Base-by-base conservation (phyloP, 306 rosid genomes). In the Vigna angularis region DNA sequence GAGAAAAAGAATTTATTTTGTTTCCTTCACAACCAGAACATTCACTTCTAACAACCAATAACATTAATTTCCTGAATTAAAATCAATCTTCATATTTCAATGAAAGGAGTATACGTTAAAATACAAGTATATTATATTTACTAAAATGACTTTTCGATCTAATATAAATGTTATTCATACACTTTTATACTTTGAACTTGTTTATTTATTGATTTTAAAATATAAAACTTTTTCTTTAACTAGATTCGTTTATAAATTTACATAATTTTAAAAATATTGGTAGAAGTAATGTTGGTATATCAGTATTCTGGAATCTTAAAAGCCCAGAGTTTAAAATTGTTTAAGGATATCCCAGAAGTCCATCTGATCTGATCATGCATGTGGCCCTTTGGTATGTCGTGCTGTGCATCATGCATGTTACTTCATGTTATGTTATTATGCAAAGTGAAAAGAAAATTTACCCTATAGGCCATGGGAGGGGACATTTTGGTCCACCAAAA, bases 361-460 rank as follows among this genome's bases (percentile, higher is more conserved):
- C 38, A 34, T 34, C 34, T 30, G 57, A 58, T 67, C 73, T 76
- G 70, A 40, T 61, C 73, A 69, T 77, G 77, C 77, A 36, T 26
- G 40, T 74, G 81, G 6, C 72, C 64, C 63, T 47, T 70, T 77
- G 75, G 70, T 15, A 32, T 74, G 26, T 77, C 26, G 17, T 68
- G 56, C 53, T 6, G 42, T 44, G 81, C 26, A 55, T 24, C 74
- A 15, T 76, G 74, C 85, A 82, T 62, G 80, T 66, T 82, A 73
- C n/a, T 62, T 40, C 78, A 52, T 42, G 47, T 9, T 42, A 42
- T 42, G 47, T 9, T 42, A 38, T 63, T 66, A 34, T 32, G 20
- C 26, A 66, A 22, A 66, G 42, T 1, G 15, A 11, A 48, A 56
- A 9, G 14, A 11, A 48, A 56, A 9, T 70, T 67, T 69, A 30